Conservation (phyloP, 1,284 basidiomycete species). For the Cryptococcus wingfieldii region DNA sequence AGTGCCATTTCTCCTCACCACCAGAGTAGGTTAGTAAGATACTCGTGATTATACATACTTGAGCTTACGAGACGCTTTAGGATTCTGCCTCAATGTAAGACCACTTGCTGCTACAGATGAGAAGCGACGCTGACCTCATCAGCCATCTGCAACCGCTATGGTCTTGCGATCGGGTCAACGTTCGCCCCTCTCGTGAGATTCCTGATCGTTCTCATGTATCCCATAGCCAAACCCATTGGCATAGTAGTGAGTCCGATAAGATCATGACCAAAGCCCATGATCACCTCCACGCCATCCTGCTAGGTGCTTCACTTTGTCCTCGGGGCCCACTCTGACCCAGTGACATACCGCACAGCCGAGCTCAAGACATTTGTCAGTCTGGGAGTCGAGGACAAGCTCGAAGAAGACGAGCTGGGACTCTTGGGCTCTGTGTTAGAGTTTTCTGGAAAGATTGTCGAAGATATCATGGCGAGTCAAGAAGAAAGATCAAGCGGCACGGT, state of each 20-base stretch:
- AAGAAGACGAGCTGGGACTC: conserved; percentile 78
- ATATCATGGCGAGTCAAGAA: conserved; percentile 59
- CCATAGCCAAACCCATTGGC: conserved; percentile 50
- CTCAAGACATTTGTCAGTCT: conserved; percentile 78
- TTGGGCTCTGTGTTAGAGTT: conserved; percentile 79
- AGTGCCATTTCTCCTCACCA: no score
- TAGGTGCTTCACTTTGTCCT: conserved; percentile 50
- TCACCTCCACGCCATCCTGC: background rate
- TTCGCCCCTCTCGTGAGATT: conserved; percentile 51
- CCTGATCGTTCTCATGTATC: conserved; percentile 49
- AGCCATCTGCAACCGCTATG: conserved; percentile 53
- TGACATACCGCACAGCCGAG: conserved; percentile 84
- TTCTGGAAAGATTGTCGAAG: conserved; percentile 70
- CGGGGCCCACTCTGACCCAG: conserved; percentile 51
- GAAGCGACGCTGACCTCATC: background rate
- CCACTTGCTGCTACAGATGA: background rate
- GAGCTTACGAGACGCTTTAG: conserved; percentile 13
- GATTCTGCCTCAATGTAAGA: conserved; percentile 43
- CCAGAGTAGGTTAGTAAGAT: conserved; percentile 18
- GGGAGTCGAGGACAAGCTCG: conserved; percentile 66
- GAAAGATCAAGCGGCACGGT: background rate
- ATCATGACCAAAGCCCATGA: conserved; percentile 19
- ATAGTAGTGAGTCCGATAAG: conserved; percentile 28
- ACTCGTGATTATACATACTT: background rate
- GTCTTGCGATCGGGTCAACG: conserved; percentile 52